phyloP scores from a whole-genome alignment of 1,139 yeast genomes.

The Yamadazyma kanchanaburiensis region DNA sequence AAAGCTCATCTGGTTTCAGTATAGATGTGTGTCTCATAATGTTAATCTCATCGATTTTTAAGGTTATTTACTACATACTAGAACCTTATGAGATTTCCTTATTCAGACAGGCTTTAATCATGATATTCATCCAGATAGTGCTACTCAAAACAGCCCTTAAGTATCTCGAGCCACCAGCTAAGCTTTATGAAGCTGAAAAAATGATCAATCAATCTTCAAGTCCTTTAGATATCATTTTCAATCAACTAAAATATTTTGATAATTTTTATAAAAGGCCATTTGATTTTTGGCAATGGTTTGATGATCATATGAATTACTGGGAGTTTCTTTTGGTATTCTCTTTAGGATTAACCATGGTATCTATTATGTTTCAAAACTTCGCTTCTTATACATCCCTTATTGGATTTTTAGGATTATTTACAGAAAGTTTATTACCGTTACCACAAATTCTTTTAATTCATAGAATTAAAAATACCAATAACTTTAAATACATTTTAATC shows the following conservation, averaged over 20 bases:
- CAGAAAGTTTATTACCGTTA: conserved; percentile 80
- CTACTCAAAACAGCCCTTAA: conserved; percentile 60
- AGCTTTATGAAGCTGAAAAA: conserved; percentile 27
- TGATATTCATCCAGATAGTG: conserved; percentile 70
- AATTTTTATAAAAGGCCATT: conserved; percentile 64
- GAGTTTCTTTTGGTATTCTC: conserved; percentile 54
- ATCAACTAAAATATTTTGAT: conserved; percentile 55
- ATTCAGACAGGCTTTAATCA: conserved; percentile 70
- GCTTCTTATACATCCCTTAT: conserved; percentile 51
- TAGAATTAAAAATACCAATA: conserved; percentile 67
- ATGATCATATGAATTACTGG: conserved; percentile 58
- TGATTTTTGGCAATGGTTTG: conserved; percentile 85
- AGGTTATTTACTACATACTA: conserved; percentile 73
- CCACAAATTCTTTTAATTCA: conserved; percentile 80
- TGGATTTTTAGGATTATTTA: conserved; percentile 70
- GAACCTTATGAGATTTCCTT: conserved; percentile 77
- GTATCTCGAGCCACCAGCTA: conserved; percentile 46
- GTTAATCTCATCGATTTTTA: conserved; percentile 71
- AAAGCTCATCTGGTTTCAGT: conserved; percentile 76
- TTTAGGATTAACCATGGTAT: conserved; percentile 35
- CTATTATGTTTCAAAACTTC: conserved; percentile 39
- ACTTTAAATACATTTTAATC: conserved; percentile 71
- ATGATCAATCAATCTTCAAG: conserved; percentile 19
- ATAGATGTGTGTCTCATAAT: conserved; percentile 89
- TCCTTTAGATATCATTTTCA: conserved; percentile 7